These are phyloP conservation scores for Calonectria hawksworthii DNA, from an alignment of 2,329 filamentous ascomycete genomes.

Conservation along the genomic window DNA sequence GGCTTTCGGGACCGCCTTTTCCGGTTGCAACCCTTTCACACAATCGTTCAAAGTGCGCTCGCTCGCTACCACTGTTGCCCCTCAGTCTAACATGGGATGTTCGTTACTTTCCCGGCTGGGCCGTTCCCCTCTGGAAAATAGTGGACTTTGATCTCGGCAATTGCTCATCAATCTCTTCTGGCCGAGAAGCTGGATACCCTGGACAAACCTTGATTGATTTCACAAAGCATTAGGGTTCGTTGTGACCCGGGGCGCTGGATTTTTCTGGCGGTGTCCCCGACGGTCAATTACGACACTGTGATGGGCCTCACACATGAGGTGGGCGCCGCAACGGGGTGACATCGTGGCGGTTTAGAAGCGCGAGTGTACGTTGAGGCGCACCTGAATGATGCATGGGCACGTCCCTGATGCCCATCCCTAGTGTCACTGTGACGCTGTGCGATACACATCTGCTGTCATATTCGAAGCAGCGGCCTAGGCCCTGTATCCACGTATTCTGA, in stretches of 20 bases:
- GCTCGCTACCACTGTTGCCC: background rate
- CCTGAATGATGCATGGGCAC: constrained; percentile 36
- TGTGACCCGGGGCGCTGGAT: constrained; percentile 15
- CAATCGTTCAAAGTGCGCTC: background rate
- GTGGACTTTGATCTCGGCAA: constrained; percentile 27
- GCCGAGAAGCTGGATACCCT: constrained; percentile 20
- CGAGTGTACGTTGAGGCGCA: constrained; percentile 32
- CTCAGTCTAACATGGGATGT: background rate
- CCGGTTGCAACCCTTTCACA: background rate
- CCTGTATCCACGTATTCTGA: constrained; percentile 18
- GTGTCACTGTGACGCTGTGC: constrained; percentile 9
- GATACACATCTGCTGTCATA: constrained; percentile 2
- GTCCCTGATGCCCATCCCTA: constrained; percentile 18
- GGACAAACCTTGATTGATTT: constrained; percentile 30
- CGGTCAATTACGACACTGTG: constrained; percentile 26
- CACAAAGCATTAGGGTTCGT: constrained; percentile 2
- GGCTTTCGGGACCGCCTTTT: background rate
- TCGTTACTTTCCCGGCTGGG: background rate
- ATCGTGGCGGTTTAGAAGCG: constrained; percentile 24
- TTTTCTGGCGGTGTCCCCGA: constrained; percentile 31
- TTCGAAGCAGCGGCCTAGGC: constrained; percentile 2
- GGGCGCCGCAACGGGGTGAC: constrained; percentile 30
- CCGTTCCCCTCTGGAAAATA: constrained; percentile 8
- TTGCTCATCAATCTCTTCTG: constrained; percentile 27
- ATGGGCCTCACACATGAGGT: constrained; percentile 3